Evolutionary conservation across 176 grass and related monocot species (phyloP), one percentile per base, ranked within the genome.

Genomic region (Bothriochloa decipiens): DNA sequence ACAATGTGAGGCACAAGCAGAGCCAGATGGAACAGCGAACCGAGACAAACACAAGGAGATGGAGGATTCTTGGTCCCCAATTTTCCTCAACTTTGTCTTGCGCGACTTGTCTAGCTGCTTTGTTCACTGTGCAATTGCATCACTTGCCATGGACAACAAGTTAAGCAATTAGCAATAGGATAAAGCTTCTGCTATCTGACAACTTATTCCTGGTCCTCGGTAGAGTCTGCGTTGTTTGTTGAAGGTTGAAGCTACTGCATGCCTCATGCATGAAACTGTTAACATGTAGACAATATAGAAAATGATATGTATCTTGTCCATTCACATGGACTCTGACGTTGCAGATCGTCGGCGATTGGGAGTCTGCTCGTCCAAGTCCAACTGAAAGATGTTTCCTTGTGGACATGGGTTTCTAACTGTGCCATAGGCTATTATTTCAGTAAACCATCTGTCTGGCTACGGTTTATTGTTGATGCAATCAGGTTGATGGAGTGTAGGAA

Each of bases 91-190:
- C 50, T 62, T 62, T 91, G 63, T 65, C 74, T 81, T 83, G 86
- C n/a, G 69, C 45, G 69, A 70, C 81, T 71, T 90, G 77, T 87
- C 80, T 36, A 36, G 35, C 76, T 75, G 72, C 22, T 77, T 88
- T 27, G 42, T 49, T 86, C 75, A 81, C 78, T 78, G 60, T 62
- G 32, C 66, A 89, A 25, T 92, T 84, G 81, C 92, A 86, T 92
- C 90, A 94, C 60, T 94, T 89, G 86, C 33, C 86, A 78, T 75
- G 75, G 39, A 65, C 68, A 91, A 91, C 75, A 94, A 91, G 95
- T 81, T 89, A 94, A 89, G 67, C 81, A 80, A 83, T 89, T 92
- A 89, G 60, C 84, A 79, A 83, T 72, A 79, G 41, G 33, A 77
- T 40, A 86, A 83, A 82, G 70, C 58, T 87, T 3, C 13, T 79